Base-by-base conservation (phyloP, 768 basidiomycete genomes). In the Steccherinum ochraceum region DNA sequence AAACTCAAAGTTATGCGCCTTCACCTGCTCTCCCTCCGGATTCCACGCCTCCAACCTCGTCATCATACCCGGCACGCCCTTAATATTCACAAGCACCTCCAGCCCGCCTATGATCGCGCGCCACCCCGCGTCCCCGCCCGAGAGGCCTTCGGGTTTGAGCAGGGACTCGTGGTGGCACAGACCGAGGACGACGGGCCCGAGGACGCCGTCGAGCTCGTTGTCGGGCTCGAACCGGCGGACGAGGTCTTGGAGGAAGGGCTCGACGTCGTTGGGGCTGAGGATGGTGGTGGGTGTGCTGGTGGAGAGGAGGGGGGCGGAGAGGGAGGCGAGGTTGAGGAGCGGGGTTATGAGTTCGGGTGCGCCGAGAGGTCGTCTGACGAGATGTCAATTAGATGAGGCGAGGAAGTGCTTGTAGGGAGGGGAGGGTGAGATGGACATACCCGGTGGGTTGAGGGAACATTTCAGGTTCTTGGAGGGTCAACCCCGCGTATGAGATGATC, bases 371-470 rank as follows among this genome's bases (percentile, higher is more conserved):
- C 85, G 86, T 5, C 89, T 90, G 50, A 27, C 21, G 7, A 40
- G 21, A 10, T 23, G 12, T 23, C 26, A 40, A 44, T 43, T 46
- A 48, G 53, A 12, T 19, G 25, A 13, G 20, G n/a, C 41, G 25
- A 43, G 49, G 39, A 51, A 45, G 21, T 3, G 24, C 43, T n/a
- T 45, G 5, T 7, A 20, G 20, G 13, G 30, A 26, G 35, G 19
- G 24, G 5, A 49, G 23, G 13, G 13, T 19, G 26, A 44, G 21
- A n/a, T n/a, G n/a, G n/a, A 71, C 79, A 52, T 66, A 89, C 93
- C 81, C 78, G 48, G 67, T 50, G 10, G 93, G 94, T 58, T 96
- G 91, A 45, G 92, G 89, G 58, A 99, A 98, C 86, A 97, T 94
- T 35, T 83, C 84, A 1, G 94, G 89, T 53, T 94, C 93, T 68